A percentile compares a stretch with the other conserved stretches of the same genome.
Conservation (phyloP, 768 basidiomycete species). For the Mycena galopus region DNA sequence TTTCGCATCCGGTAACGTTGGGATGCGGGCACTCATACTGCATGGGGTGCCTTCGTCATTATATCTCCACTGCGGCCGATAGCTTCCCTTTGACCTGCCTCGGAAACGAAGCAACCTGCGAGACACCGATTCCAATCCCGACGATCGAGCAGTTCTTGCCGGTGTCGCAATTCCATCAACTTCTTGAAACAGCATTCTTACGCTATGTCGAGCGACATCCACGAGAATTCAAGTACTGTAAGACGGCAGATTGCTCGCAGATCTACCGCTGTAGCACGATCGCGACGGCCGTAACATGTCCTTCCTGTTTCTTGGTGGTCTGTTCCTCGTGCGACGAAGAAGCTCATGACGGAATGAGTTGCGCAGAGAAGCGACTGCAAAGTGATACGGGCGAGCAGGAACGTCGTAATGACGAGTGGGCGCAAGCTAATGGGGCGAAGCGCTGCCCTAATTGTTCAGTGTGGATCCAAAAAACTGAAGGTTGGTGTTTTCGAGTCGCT, state of each 20-base stretch:
- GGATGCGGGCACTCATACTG: slow-evolving; percentile 48
- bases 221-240: slow-evolving; percentile 37
- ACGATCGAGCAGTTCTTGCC: slow-evolving; percentile 29
- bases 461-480: slow-evolving; percentile 62
- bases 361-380: slow-evolving; percentile 52
- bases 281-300: slow-evolving; percentile 56
- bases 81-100: slow-evolving; percentile 36
- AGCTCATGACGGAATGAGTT: slow-evolving; percentile 65
- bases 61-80: slow-evolving; percentile 39
- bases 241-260: slow-evolving; percentile 37
- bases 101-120: slow-evolving; percentile 36
- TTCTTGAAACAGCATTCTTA: slow-evolving; percentile 32
- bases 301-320: slow-evolving; percentile 63
- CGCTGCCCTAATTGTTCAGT: slow-evolving; percentile 61
- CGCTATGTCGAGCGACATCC: slow-evolving; percentile 35
- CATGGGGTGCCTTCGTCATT: slow-evolving; percentile 44
- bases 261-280: slow-evolving; percentile 25
- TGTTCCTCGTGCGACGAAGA: slow-evolving; percentile 65
- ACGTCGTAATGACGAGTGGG: slow-evolving; percentile 56
- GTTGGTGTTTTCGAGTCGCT: too few relatives aligned
- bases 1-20: slow-evolving; percentile 40
- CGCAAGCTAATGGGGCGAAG: slow-evolving; percentile 53
- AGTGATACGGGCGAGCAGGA: slow-evolving; percentile 57
- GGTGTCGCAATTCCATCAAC: slow-evolving; percentile 23
- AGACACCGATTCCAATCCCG: slow-evolving; percentile 32